A percentile compares a stretch with the other conserved stretches of the same genome.
Evolutionary conservation across 805 yeast species (phyloP).

Genomic region (Saturnispora halmiae): DNA sequence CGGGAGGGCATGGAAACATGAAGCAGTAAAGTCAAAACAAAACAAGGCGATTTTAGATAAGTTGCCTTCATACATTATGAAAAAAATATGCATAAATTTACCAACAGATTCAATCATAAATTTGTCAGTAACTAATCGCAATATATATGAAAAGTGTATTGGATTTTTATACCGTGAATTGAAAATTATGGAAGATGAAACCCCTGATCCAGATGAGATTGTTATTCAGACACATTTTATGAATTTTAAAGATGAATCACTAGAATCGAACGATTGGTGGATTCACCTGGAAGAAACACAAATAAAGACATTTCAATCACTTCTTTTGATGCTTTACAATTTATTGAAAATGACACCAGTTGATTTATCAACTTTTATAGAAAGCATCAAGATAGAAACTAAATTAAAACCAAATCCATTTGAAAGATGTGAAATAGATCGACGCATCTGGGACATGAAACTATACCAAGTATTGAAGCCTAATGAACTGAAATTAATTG

Average conservation of each 20-base stretch:
- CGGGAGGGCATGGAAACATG: not conserved
- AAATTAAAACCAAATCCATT: conserved; percentile 11
- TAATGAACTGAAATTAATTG: not conserved
- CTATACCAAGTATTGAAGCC: not conserved
- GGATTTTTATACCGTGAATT: conserved; percentile 8
- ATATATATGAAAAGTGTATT: conserved; percentile 5
- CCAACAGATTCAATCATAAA: conserved; percentile 8
- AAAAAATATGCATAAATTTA: conserved; percentile 8
- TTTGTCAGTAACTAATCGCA: conserved; percentile 7
- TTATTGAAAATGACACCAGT: conserved; percentile 12
- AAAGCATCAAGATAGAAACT: conserved; percentile 16
- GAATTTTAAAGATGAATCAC: conserved; percentile 12
- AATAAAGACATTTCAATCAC: conserved; percentile 10
- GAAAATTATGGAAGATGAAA: conserved; percentile 9
- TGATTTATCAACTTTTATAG: conserved; percentile 13
- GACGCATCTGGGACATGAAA: conserved; percentile 5
- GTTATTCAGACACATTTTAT: conserved; percentile 14
- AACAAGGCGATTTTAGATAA: not conserved
- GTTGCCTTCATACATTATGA: conserved; percentile 8
- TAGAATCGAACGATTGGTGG: conserved; percentile 13
- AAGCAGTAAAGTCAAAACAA: not conserved
- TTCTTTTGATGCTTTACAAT: conserved; percentile 17
- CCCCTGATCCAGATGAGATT: conserved; percentile 12
- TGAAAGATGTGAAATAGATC: conserved; percentile 8
- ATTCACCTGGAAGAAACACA: conserved; percentile 8